Conservation (phyloP, 345 rosid genomes). For the Draba incana region DNA sequence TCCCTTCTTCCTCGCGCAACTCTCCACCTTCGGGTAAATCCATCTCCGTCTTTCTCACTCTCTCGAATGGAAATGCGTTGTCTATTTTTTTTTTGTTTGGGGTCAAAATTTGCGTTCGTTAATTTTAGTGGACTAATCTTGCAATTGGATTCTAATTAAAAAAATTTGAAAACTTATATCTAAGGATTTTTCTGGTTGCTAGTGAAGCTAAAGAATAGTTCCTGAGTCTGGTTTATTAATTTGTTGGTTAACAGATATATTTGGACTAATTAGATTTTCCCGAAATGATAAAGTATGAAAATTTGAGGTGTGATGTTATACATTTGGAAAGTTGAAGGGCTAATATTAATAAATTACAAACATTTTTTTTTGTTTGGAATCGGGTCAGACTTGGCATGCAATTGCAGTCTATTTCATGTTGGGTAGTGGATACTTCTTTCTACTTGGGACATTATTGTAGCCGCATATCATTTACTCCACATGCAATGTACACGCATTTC, state of each 20-base stretch:
- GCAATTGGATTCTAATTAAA: not conserved
- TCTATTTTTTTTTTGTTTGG: no score
- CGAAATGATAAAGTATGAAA: no score
- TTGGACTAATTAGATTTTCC: no score
- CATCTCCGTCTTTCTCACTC: not conserved
- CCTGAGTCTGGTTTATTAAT: no score
- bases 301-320: slow-evolving; percentile 6
- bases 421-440: slow-evolving; percentile 42
- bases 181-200: no score
- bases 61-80: not conserved
- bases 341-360: not conserved
- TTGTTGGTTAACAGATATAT: no score
- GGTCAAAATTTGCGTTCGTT: not conserved
- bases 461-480: slow-evolving; percentile 14
- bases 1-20: slow-evolving; percentile 95
- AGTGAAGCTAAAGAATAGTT: no score
- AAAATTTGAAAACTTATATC: no score
- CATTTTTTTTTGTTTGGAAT: not conserved
- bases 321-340: not conserved
- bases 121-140: not conserved
- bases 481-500: not conserved
- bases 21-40: slow-evolving; percentile 86
- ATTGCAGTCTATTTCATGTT: slow-evolving; percentile 32
- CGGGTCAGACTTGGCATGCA: slow-evolving; percentile 33
- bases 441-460: slow-evolving; percentile 33